Evolutionary conservation across 129 eudicot genomes (phyloP), one percentile per base, ranked within the genome.

Genomic region (Sambucus nigra): DNA sequence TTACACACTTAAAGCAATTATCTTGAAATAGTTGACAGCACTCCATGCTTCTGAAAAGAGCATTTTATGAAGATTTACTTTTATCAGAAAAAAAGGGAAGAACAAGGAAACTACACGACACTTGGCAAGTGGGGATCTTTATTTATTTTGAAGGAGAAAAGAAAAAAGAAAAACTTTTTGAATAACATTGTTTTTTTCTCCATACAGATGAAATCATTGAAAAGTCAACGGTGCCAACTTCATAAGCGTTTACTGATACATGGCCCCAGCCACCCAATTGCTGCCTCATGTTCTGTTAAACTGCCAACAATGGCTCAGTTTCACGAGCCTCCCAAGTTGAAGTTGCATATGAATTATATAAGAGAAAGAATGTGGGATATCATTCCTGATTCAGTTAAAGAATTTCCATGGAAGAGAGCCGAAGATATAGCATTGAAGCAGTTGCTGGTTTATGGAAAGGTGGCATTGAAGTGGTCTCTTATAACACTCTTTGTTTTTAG

Each of bases 381-480:
- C 4, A 26, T 40, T 23, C 82, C 82, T 31, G 51, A 25, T 16
- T 39, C 74, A 20, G 51, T 67, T 22, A 71, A 76, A 62, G 57
- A 63, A 12, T 57, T 76, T 12, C 72, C 75, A 2, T 76, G 78
- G 78, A 53, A 62, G 61, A 63, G 63, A 57, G 83, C 78, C 7
- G 69, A 50, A 63, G 53, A 26, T 47, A 44, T 52, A 32, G 72
- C 65, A 33, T 29, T 57, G 26, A 45, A 67, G 33, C 69, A 53
- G 8, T 31, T 67, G 47, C 45, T 67, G n/a, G 35, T 13, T 18
- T 27, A 49, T 10, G 61, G 60, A 21, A 56, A 51, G 48, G 65
- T 71, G 57, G 55, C 65, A 24, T 25, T 67, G 60, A 71, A 71
- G 40, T 76, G 74, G 78, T 52, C 63, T 41, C 59, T 76, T 14